Base-by-base conservation (phyloP, 257 asterid species). In the Plantago major region DNA sequence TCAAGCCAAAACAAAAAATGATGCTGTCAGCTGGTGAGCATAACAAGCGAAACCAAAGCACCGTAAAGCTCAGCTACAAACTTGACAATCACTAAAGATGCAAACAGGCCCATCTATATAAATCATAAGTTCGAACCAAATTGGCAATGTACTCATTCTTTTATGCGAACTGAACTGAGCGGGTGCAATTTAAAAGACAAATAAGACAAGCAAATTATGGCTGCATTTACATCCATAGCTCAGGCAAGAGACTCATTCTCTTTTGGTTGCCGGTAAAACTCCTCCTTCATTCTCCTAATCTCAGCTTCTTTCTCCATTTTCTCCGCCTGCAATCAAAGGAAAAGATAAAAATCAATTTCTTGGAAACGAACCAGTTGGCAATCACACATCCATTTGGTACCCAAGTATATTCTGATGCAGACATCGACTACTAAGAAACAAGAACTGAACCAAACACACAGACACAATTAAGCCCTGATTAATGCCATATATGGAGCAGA, bases 291-390 rank as follows among this genome's bases (percentile, higher is more conserved):
- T 70, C 65, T 80, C 74, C 82, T 75, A 55, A 84, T 79, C 67
- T 84, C 85, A 42, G 76, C 77, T 76, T 87, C 94, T 69, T 74
- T 79, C 69, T 78, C 82, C 94, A 84, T 57, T 66, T 48, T 78
- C 79, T 87, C 94, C 74, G 78, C 74, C 94, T 82, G 83, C 73
- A 72, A 37, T 51, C 49, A 22, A 47, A 42, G 53, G 26, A 51
- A 73, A 38, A 14, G 38, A 30, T 30, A 30, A 30, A 3, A 30
- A 30, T 30, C 37, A 30, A 5, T 30, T 30, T 5, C 4, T 5
- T n/a, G n/a, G n/a, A n/a, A n/a, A n/a, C n/a, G n/a, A n/a, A n/a
- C n/a, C n/a, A n/a, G n/a, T n/a, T n/a, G n/a, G n/a, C n/a, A n/a
- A n/a, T n/a, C n/a, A n/a, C n/a, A n/a, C n/a, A n/a, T n/a, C n/a